Evolutionary conservation across 169 alveolate genomes (phyloP), one percentile per base, ranked within the genome.

Genomic region (Plasmodium blacklocki): DNA sequence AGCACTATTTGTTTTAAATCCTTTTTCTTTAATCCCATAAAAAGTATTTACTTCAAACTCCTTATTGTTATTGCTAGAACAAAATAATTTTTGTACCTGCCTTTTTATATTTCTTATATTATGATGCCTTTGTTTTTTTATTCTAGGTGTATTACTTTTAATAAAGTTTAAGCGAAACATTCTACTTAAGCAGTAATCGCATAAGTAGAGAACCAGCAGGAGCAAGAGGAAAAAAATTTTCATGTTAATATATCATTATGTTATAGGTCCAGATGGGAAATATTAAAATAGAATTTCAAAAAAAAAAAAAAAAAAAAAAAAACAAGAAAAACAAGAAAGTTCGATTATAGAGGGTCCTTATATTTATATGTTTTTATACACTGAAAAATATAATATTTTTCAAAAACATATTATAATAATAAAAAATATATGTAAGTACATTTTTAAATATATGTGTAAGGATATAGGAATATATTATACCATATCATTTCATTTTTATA

Each of bases 121-220:
- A 50, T 50, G n/a, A 18, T 43, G 47, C 3, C 29, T 39, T 59
- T 26, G n/a, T 50, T 45, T 52, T 52, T 11, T 60, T 29, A 73
- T 43, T 18, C 23, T 3, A 32, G 43, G 21, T 9, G 11, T 21
- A 29, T 6, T 26, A 43, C 19, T 54, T 32, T 63, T 32, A 60
- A 60, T 66, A 45, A 60, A 74, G 47, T 73, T 32, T 2, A 74
- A 8, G 50, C 88, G 73, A 54, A 60, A 43, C 71, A 74, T 74
- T 21, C 88, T 74, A 26, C 54, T 60, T 47, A 50, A n/a, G 15
- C 64, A 60, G 9, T 12, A 18, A 50, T 11, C 5, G 11, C 29
- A 73, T 11, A 39, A 15, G 18, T 29, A 21, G 45, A 45, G 29
- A 32, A 12, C 12, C n/a, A 56, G 21, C 54, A 21, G 19, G 2